These are phyloP conservation scores for Mortierella sp. DNA, from an alignment of 371 early-diverging fungal genomes.

Conservation along the genomic window DNA sequence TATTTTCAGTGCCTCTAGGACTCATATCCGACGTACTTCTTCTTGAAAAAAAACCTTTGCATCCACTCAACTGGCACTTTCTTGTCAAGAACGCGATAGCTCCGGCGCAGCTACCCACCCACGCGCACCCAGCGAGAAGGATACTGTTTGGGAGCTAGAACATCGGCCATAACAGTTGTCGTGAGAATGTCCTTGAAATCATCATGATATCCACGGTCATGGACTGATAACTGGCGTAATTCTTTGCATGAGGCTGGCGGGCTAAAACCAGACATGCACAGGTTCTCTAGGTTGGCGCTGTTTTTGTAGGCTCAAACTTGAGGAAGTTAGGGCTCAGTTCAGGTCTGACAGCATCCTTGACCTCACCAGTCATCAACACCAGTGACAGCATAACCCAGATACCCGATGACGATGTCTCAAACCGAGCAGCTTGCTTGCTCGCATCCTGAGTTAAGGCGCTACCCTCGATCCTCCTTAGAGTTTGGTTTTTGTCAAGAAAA, in stretches of 20 bases:
- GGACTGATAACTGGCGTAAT: too few relatives aligned
- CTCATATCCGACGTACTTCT: too few relatives aligned
- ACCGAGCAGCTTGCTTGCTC: background rate
- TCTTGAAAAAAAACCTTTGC: background rate
- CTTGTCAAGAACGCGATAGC: background rate
- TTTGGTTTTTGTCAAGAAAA: too few relatives aligned
- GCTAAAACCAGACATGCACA: conserved; percentile 9
- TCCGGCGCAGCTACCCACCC: background rate
- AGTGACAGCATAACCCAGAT: conserved; percentile 7
- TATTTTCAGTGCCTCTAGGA: too few relatives aligned
- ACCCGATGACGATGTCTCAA: background rate
- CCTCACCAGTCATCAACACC: background rate
- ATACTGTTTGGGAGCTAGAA: background rate
- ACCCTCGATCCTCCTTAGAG: background rate
- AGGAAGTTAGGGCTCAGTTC: conserved; percentile 3
- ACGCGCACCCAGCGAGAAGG: background rate
- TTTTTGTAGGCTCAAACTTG: conserved; percentile 2
- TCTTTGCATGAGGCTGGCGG: too few relatives aligned
- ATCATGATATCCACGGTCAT: too few relatives aligned
- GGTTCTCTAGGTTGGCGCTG: background rate
- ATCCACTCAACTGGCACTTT: background rate
- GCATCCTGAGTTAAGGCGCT: background rate
- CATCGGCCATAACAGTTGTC: conserved; percentile 2
- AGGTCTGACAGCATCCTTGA: background rate
- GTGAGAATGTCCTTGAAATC: background rate